Evolutionary conservation across 169 alveolate genomes (phyloP), one percentile per base, ranked within the genome.

Genomic region (Plasmodium inui): DNA sequence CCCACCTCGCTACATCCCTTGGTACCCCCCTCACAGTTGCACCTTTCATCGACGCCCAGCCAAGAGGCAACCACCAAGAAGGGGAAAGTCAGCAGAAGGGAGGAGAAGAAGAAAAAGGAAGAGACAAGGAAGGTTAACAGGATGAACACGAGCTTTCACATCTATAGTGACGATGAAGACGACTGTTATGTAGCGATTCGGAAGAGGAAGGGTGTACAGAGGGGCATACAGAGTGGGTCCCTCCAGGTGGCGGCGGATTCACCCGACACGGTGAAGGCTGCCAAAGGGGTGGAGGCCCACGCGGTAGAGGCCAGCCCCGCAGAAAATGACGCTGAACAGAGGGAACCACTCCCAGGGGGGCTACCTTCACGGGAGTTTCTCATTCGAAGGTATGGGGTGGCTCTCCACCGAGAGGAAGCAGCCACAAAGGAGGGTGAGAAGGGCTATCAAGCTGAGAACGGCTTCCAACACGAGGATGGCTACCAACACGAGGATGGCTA

Each of bases 71-170:
- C 22, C 28, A 76, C 73, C 44, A 71, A 91, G 55, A 81, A 82
- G 22, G 83, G 44, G 71, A 91, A 81, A 74, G 1, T 67, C 5
- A 81, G 79, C 57, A 67, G 19, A 46, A 71, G n/a, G 30, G 95
- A 91, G 30, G 95, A 91, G 74, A 80, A 67, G 76, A 81, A 82
- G 57, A 80, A 82, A 50, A 53, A 91, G 3, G 95, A 91, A 81
- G 95, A 70, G 74, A 50, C 37, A 3, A 44, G 39, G 9, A 80
- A 81, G 39, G 95, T 91, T 44, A 91, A 91, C 50, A 91, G 39
- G 55, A 50, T 80, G 84, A 91, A 91, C 67, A 91, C 95, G 26
- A 91, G 95, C 28, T 91, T 91, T 74, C 84, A 81, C 22, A 91
- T 91, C 50, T 91, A 91, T 72, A 91, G 95, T 82, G 95, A 91